Base-by-base conservation (phyloP, 176 grass and related monocot genomes). In the Leersia perrieri region DNA sequence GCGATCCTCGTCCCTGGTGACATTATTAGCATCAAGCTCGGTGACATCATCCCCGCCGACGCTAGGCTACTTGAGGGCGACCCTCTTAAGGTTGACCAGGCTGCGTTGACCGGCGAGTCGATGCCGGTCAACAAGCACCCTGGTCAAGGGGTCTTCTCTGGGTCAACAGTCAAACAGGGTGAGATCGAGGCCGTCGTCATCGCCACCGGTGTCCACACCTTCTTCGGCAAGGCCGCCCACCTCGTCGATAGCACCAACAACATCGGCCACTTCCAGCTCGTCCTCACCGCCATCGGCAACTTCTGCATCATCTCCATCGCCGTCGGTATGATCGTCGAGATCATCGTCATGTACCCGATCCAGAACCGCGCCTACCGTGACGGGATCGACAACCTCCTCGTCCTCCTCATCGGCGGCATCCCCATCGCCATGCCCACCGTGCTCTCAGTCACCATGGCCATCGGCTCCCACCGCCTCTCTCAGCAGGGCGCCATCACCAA, bases 341-440 rank as follows among this genome's bases (percentile, higher is more conserved):
- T 97, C 62, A 35, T 97, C 39, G 85, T 97, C 44, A 97, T 97
- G 91, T 97, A 94, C 85, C 91, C 91, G 2, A 71, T 97, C 74
- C 94, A 97, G 83, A 60, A 91, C 62, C 89, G 94, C 10, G 85
- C 77, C 0, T 97, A 97, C 85, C 87, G 94, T 38, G 89, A 93
- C 18, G 94, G 92, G 60, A 97, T 97, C 63, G 89, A 97, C 83
- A 97, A 97, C 89, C 88, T 97, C 44, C 90, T 97, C 4, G 94
- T 97, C 18, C 88, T 97, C 18, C 94, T 97, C 62, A 97, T 97
- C 63, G 94, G 94, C 1, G 94, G 94, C 45, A 97, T 97, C 45
- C 94, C 94, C 10, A 97, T 97, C 68, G 94, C 94, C 30, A 97
- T 97, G 94, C 94, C 94, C 32, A 97, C 94, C 35, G 94, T 97